Base-by-base conservation (phyloP, 2,329 filamentous ascomycete genomes). In the Didymella segeticola region DNA sequence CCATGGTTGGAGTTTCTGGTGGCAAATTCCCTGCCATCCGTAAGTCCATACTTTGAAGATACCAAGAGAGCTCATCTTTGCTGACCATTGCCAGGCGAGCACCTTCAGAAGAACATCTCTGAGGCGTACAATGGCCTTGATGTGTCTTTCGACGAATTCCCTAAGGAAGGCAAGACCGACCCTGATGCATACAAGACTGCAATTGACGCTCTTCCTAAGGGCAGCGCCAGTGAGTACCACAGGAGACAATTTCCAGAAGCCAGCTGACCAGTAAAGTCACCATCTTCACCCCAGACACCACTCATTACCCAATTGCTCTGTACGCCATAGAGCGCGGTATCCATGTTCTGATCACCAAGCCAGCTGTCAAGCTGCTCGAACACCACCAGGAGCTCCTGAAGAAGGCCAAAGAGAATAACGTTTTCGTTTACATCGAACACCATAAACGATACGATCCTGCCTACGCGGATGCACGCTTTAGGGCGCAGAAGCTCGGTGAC, bases 371-470 rank as follows among this genome's bases (percentile, higher is more conserved):
- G 79, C 84, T 86, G 5, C 86, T 97, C 3, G 82, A 83, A 36
- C 86, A 96, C 75, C 93, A 97, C 78, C 84, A 90, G 60, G 78
- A 86, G 27, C 86, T 97, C 14, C 81, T 96, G 50, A 83, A 83
- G 43, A 89, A 87, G 20, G 86, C 90, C 5, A 82, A 83, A 60
- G 86, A 89, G 71, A 80, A 90, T 74, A 86, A 87, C 61, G 92
- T 97, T 53, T 93, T 93, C 73, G 91, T 96, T 61, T 96, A 91
- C 79, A 83, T 97, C 67, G 93, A 97, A 82, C 93, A 97, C 79
- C 93, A 97, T 84, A 97, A 97, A 82, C 91, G 93, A 53, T 97
- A 88, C 78, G 93, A 97, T 74, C 93, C 93, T 2, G 91, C 91
- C 19, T 97, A 97, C 79, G 86, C 90, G 12, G 93, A 97, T 74